Percentiles rank a stretch among this genome's conserved stretches.
phyloP scores from a whole-genome alignment of 331 rosid genomes.

The Rosa hybrid region DNA sequence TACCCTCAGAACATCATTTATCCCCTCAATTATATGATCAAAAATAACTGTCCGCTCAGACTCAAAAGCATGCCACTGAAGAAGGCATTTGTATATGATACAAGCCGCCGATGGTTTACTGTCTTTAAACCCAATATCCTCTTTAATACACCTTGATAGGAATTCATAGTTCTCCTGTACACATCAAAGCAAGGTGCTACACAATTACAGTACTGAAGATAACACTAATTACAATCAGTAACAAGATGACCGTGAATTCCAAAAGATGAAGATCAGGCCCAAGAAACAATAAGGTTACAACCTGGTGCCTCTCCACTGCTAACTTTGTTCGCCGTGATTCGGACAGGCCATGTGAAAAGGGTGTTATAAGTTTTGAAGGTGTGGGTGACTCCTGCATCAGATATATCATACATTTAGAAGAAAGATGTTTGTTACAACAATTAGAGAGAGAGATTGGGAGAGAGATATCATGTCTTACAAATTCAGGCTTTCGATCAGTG shows the following conservation, averaged over 20 bases:
- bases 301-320: constrained; percentile 86
- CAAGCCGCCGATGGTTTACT: constrained; percentile 87
- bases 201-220: not conserved
- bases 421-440: not conserved
- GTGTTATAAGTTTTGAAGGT: constrained; percentile 65
- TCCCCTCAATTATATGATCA: constrained; percentile 88
- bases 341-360: constrained; percentile 57
- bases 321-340: constrained; percentile 82
- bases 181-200: constrained; percentile 17
- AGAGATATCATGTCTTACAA: constrained; percentile 46
- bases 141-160: constrained; percentile 85
- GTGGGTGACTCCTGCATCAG: constrained; percentile 88
- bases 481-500: constrained; percentile 58
- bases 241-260: not conserved
- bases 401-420: constrained; percentile 1
- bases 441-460: constrained; percentile 13
- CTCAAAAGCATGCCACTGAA: constrained; percentile 98
- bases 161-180: constrained; percentile 86
- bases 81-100: constrained; percentile 87
- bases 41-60: constrained; percentile 93
- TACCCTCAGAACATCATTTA: constrained; percentile 87
- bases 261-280: constrained; percentile 1
- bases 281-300: constrained; percentile 27
- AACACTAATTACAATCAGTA: not conserved
- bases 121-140: constrained; percentile 82